Base-by-base conservation (phyloP, 805 yeast genomes). In the Starmerella sirachaensis region DNA sequence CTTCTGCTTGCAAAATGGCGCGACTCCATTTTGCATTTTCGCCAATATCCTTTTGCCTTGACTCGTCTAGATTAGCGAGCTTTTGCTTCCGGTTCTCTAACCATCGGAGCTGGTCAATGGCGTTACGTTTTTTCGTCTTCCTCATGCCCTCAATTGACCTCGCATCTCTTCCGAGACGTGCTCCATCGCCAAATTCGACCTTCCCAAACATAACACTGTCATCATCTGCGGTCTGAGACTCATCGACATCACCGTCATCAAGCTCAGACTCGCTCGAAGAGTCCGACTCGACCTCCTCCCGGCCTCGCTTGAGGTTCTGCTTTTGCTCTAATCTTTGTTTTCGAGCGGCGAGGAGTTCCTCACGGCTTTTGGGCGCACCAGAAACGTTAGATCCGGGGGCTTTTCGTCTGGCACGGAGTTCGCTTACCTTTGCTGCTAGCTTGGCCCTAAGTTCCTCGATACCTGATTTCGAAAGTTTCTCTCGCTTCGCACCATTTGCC, bases 1-100 rank as follows among this genome's bases (percentile, higher is more conserved):
- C 98, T 59, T 85, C 93, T 6, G 93, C 84, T 54, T 78, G 86
- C 21, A 79, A 69, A 62, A 88, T 65, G 9, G 91, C 83, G 50
- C 72, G 71, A 50, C 71, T 74, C 99, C 99, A 91, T 52, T 76
- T 74, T 24, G 74, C 76, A 53, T 85, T 83, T 43, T 81, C 84
- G 40, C 70, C 70, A 13, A 69, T 59, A 44, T 71, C 68, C 20
- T 60, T 56, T 39, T 67, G 67, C 52, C 75, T 78, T 30, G 76
- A 72, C 31, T 74, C 83, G 42, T 76, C 77, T 54, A 84, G 60
- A 25, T 61, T 53, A 11, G 69, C 70, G 17, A 82, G 49, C 53
- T 74, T 78, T 17, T 68, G 66, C 55, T 79, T 81, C 58, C 81
- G 81, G 42, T 69, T 70, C 55, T 88, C 93, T 18, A 85, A 61